A percentile compares a stretch with the other conserved stretches of the same genome.
Evolutionary conservation across 2,329 filamentous ascomycete genomes (phyloP).

Genomic region (Botrytis elliptica): DNA sequence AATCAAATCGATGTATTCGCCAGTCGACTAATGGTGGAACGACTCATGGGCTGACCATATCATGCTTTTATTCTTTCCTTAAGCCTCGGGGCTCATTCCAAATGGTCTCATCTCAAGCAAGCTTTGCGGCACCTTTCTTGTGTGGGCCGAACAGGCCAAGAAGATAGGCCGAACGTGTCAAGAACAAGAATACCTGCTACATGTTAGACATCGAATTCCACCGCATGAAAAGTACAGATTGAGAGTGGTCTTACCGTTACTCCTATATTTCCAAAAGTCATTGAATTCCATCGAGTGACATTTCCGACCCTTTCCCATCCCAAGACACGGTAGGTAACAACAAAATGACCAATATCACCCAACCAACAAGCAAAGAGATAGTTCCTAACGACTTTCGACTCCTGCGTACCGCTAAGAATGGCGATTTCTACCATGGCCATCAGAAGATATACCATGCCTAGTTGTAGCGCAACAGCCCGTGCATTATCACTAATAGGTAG

Average conservation of each 20-base stretch:
- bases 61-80: not conserved
- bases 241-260: constrained; percentile 50
- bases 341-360: constrained; percentile 67
- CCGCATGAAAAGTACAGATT: not conserved
- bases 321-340: constrained; percentile 57
- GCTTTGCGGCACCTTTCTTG: not conserved
- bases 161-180: constrained; percentile 57
- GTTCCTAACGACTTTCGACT: constrained; percentile 63
- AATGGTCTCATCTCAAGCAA: not conserved
- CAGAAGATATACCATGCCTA: constrained; percentile 69
- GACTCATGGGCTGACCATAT: not conserved
- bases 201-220: constrained; percentile 1
- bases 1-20: not conserved
- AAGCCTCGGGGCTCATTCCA: not conserved
- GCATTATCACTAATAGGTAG: constrained; percentile 41
- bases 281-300: constrained; percentile 61
- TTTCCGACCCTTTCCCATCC: constrained; percentile 55
- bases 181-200: constrained; percentile 52
- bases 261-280: constrained; percentile 73
- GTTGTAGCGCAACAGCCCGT: constrained; percentile 32
- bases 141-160: constrained; percentile 58
- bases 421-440: constrained; percentile 63
- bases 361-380: constrained; percentile 65
- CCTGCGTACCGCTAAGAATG: constrained; percentile 62
- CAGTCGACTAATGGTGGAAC: not conserved